Evolutionary conservation across 768 basidiomycete species (phyloP), one percentile per base, ranked within the genome.

Genomic region (Symmetrospora coprosmae): DNA sequence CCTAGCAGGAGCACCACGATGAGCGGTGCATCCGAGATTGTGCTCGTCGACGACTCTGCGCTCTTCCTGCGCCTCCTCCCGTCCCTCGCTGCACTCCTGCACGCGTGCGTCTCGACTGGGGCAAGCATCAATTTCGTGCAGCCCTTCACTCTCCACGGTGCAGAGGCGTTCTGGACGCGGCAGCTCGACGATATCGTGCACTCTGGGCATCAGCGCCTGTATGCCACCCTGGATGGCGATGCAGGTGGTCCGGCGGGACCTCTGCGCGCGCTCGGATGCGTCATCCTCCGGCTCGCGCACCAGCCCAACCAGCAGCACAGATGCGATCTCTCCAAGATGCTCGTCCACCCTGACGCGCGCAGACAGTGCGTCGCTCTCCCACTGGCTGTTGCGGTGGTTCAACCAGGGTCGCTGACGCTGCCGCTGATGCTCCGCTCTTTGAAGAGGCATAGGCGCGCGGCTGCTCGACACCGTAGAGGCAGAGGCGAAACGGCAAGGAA

Each of bases 241-340:
- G 25, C 5, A 8, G 31, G n/a, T n/a, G 37, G 30, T 16, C 43
- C 43, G 43, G 43, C 13, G 9, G 14, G 19, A 11, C n/a, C n/a
- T n/a, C n/a, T n/a, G n/a, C n/a, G n/a, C n/a, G 55, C 37, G 11
- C 28, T 43, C 13, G 55, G 55, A 25, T 58, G 55, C 43, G 55
- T 58, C 13, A 38, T 43, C 2, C n/a, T 47, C 19, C 25, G 16
- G 9, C 30, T n/a, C 7, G 28, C 55, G 35, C 13, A 2, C 23
- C 55, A 58, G 55, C 40, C 40, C n/a, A 58, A 58, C 43, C 55
- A 58, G 41, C 55, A 25, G 6, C 55, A 58, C 19, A 19, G 43
- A 6, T 39, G 41, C 5, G 55, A 58, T 27, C 28, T 58, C 23
- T 30, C 16, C 39, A 58, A 58, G 55, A 58, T 58, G 55, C 55